A percentile compares a stretch with the other conserved stretches of the same genome.
phyloP scores from a whole-genome alignment of 257 asterid species.

The Rehmannia glutinosa region DNA sequence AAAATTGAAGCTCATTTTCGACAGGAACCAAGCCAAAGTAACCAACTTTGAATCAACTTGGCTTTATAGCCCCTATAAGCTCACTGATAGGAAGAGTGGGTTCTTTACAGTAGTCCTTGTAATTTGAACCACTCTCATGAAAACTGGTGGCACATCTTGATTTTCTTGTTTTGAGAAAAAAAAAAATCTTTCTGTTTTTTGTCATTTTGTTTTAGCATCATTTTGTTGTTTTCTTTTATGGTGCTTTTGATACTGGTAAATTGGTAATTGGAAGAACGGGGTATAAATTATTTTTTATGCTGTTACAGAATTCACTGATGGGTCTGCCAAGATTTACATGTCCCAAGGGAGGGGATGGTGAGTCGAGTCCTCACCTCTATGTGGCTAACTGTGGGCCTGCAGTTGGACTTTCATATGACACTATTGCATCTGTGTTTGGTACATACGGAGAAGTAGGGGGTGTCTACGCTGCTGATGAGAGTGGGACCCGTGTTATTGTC shows the following conservation, averaged over 20 bases:
- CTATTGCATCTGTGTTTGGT: conserved; percentile 57
- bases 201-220: not conserved
- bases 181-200: not conserved
- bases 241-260: not conserved
- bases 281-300: not conserved
- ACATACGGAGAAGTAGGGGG: conserved; percentile 65
- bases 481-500: conserved; percentile 92
- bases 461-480: conserved; percentile 80
- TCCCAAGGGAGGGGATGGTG: conserved; percentile 50
- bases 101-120: too few relatives aligned
- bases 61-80: not conserved
- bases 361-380: conserved; percentile 64
- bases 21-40: not conserved
- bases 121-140: too few relatives aligned
- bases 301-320: conserved; percentile 42
- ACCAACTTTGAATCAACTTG: too few relatives aligned
- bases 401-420: conserved; percentile 64
- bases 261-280: not conserved
- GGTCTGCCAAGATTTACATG: conserved; percentile 69
- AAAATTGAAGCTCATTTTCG: not conserved
- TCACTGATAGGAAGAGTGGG: not conserved
- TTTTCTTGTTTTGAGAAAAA: not conserved
- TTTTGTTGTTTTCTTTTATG: not conserved
- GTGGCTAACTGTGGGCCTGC: conserved; percentile 98
- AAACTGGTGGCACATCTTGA: too few relatives aligned